Evolutionary conservation across 106 monocot genomes (phyloP), one percentile per base, ranked within the genome.

Genomic region (Apostasia shenzhenica): DNA sequence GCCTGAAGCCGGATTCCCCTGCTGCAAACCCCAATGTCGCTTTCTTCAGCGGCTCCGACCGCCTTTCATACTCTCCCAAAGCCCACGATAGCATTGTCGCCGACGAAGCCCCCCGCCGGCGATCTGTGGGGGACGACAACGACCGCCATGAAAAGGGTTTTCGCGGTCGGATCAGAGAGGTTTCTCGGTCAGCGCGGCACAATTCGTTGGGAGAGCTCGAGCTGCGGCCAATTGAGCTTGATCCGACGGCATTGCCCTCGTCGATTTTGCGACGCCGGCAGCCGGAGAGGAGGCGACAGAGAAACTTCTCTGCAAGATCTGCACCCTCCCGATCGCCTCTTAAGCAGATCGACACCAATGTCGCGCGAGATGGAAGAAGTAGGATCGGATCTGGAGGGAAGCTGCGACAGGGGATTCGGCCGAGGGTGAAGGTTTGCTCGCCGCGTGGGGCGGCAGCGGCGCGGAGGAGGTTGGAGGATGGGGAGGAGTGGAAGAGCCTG

Each of bases 371-470:
- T 0, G 26, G 26, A 26, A 26, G 26, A 26, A 26, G 26, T 26
- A 26, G 26, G 26, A 26, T 26, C 26, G 26, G 26, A 26, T 26
- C 26, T 26, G 26, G 26, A 26, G 26, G 62, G 14, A 42, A 13
- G 62, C 42, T 42, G 3, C 13, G 45, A 12, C 62, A 46, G 48
- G 68, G 59, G 45, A 45, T 55, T 3, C 45, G 74, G 56, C 51
- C 70, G 2, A 73, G 42, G 60, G 70, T 83, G 8, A 79, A 71
- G 79, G 80, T 80, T n/a, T 50, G 47, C 26, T 83, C 83, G 6
- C 87, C 87, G n/a, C 64, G 78, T 26, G 38, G 53, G 57, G 37
- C 6, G 59, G 57, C 56, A 41, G 5, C 37, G 45, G 48, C 11
- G 73, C 66, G 55, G 67, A 54, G 48, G 57, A 68, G 10, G 49